Evolutionary conservation across 2,329 filamentous ascomycete genomes (phyloP).

Genomic region (Aciculosporium take): DNA sequence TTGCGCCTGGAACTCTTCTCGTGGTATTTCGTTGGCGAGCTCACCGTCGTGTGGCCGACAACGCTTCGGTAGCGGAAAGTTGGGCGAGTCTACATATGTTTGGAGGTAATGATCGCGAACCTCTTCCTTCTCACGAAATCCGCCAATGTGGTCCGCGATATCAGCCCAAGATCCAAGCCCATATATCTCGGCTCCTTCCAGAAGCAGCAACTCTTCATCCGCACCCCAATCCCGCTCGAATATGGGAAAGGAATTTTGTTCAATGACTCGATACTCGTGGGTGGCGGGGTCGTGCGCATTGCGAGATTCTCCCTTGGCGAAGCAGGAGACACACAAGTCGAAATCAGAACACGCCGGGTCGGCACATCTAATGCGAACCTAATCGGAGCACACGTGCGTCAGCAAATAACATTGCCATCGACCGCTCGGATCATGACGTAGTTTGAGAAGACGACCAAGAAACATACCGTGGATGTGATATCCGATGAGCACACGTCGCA

Average conservation of each 20-base stretch:
- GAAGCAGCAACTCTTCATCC: conserved; percentile 82
- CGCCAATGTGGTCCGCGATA: conserved; percentile 94
- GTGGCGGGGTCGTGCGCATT: conserved; percentile 75
- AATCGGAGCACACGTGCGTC: conserved; percentile 7
- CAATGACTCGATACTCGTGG: conserved; percentile 85
- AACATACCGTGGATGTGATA: conserved; percentile 83
- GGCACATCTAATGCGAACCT: conserved; percentile 93
- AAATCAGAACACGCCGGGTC: conserved; percentile 77
- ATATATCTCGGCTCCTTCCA: conserved; percentile 93
- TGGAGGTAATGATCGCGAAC: conserved; percentile 87
- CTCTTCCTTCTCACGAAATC: conserved; percentile 87
- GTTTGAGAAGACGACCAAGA: conserved; percentile 19
- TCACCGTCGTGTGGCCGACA: conserved; percentile 71
- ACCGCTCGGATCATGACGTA: background rate
- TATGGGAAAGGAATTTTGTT: conserved; percentile 96
- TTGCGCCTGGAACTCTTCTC: conserved; percentile 82
- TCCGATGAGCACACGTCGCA: conserved; percentile 95
- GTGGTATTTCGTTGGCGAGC: conserved; percentile 64
- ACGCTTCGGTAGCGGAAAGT: conserved; percentile 75
- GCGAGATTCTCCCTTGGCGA: conserved; percentile 65
- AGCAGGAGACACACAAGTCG: conserved; percentile 92
- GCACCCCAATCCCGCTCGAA: conserved; percentile 93
- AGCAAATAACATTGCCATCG: conserved; percentile 1
- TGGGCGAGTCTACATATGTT: conserved; percentile 70
- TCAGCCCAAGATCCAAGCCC: conserved; percentile 95